Base-by-base conservation (phyloP, 2,329 filamentous ascomycete genomes). In the Cladosporium sp. region DNA sequence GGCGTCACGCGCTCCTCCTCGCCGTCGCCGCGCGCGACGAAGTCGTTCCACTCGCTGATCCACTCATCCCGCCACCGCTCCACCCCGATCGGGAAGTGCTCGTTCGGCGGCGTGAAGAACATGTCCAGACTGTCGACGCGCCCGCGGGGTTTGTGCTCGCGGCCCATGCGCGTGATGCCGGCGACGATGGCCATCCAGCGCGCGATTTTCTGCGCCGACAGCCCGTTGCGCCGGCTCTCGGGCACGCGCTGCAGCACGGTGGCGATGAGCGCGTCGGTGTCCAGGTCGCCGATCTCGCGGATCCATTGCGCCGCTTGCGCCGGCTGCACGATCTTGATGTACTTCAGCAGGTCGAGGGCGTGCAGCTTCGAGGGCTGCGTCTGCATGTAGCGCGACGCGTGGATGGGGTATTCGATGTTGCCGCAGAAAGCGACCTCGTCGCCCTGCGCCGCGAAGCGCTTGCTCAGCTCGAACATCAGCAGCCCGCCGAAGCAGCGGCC, bases 401-500 rank as follows among this genome's bases (percentile, higher is more conserved):
- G 21, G 40, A 46, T 2, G 40, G 49, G 23, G 49, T 53, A 53
- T 2, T 29, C 49, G 23, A 53, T 53, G 49, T 53, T 53, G 40
- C 40, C 40, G 40, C 40, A 57, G 52, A 61, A 61, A 3, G 26
- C 18, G 2, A 61, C 37, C 23, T 61, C n/a, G 26, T 61, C 58
- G 37, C 14, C 14, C 5, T 44, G 23, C 3, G 58, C 37, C 58
- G 84, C 78, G 11, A 86, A 76, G 1, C 67, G 35, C 72, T 86
- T 86, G 14, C 78, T 75, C 0, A 82, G 71, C 69, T 86, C 84
- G 65, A 85, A 86, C 0, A 82, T 81, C 0, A 85, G 65, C 71
- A 83, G 83, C 0, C 76, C 68, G 1, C 84, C 84, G 69, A 81
- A 85, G 5, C 77, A 81, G 69, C 86, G 86, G 0, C 84, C 84